Percentiles rank a stretch among this genome's conserved stretches.
Conservation (phyloP, 2,329 filamentous ascomycete species). For the Aureobasidium musti region DNA sequence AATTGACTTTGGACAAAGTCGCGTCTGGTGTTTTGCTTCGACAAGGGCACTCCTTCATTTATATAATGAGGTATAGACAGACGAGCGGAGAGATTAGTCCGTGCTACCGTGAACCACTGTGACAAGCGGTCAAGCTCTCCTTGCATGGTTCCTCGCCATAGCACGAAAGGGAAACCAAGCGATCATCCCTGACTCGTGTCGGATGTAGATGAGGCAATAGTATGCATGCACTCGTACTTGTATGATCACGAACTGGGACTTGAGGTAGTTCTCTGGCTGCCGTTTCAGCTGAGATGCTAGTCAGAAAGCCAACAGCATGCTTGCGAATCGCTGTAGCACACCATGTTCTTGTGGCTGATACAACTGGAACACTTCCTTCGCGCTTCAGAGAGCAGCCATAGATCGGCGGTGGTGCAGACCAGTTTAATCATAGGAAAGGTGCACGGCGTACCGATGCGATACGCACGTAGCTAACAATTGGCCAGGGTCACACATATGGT, state of each 20-base stretch:
- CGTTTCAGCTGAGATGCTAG: too few relatives aligned
- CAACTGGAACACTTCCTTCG: too few relatives aligned
- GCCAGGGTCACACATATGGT: background rate
- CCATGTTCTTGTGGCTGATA: too few relatives aligned
- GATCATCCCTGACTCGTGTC: too few relatives aligned
- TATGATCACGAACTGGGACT: background rate
- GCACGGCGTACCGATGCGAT: background rate
- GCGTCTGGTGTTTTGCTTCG: background rate
- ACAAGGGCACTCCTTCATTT: background rate
- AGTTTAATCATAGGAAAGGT: too few relatives aligned
- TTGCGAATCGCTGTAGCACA: background rate
- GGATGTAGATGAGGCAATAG: background rate
- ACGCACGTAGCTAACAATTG: background rate
- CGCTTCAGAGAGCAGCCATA: background rate
- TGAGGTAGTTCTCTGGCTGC: background rate
- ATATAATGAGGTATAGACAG: background rate
- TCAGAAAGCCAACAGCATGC: background rate
- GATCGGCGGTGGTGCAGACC: background rate
- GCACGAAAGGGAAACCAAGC: background rate
- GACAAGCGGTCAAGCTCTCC: too few relatives aligned
- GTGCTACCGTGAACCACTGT: too few relatives aligned
- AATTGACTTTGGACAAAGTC: conserved; percentile 17
- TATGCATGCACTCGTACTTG: background rate
- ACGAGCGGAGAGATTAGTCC: background rate
- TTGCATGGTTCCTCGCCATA: background rate